Base-by-base conservation (phyloP, 1,284 basidiomycete genomes). In the Anthracocystis panici-leucophaei region DNA sequence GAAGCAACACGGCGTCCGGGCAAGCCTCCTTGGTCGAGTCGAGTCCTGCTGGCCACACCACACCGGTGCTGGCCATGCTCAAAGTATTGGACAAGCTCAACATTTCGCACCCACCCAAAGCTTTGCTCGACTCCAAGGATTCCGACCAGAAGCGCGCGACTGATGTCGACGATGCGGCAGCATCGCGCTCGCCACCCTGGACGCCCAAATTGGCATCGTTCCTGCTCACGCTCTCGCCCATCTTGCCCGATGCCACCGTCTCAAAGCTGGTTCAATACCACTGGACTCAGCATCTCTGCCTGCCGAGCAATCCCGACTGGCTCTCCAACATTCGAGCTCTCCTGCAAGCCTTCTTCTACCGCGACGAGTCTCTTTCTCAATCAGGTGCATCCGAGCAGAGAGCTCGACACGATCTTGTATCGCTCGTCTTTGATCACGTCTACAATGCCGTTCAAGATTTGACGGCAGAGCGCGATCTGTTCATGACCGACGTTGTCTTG, bases 231-330 rank as follows among this genome's bases (percentile, higher is more conserved):
- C 70, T 85, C 7, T 80, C 82, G 23, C 79, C 82, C 0, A 68
- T 82, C 53, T 60, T 85, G 21, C 81, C 82, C 12, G 82, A 83
- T 27, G 45, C 53, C 2, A 76, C 78, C 20, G 62, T 80, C 16
- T 74, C 75, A 7, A 76, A 81, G 29, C 69, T 85, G 33, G 67
- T 85, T 11, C 65, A 75, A 18, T 80, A 78, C 65, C 79, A 79
- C 60, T 73, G 76, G 51, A 55, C 60, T 0, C 76, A 82, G 58
- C 78, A 82, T 54, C 76, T 78, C 20, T 84, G 82, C 57, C 55
- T 85, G 20, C 83, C 83, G 3, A 78, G 79, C 56, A 75, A 77
- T 20, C 66, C 79, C 2, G 68, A 77, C 12, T 85, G 83, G 83
- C 76, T 85, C 25, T 46, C 57, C 40, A 81, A 82, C 64, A 76